Evolutionary conservation across 2,329 filamentous ascomycete species (phyloP), one percentile per base, ranked within the genome.

Genomic region (Pestalotiopsis sp.): DNA sequence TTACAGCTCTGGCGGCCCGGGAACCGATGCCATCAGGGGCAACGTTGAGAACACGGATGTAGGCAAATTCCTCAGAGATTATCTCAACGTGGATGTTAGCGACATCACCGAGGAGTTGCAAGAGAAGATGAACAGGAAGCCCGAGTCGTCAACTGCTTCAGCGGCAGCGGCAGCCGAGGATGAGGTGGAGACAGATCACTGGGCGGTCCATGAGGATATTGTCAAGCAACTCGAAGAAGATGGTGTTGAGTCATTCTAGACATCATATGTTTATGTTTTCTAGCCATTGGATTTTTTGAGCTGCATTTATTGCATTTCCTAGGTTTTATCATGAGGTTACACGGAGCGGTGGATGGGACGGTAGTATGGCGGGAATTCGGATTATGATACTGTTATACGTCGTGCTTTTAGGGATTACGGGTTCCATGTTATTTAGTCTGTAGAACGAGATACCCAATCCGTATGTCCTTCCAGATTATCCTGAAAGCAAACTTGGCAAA

Each of bases 21-120:
- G 88, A 49, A 88, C 91, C 0, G 86, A 88, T 58, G 84, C 86
- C 14, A 85, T 97, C 6, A 83, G 89, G 3, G 95, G 95, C 7
- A 98, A 98, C 79, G 91, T 97, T 67, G 96, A 99, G 84, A 99
- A 99, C 78, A 98, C 91, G 0, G 94, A 98, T 31, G 87, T 99
- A 1, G 96, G 96, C 41, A 84, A 87, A 59, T 99, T 98, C 79
- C 81, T 99, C 69, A 84, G 89, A 7, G 83, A 90, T 9, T 99
- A 96, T 76, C 87, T 99, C 0, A 88, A 88, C 63, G 89, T 98
- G 1, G 91, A 98, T 77, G 89, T 97, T 1, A 88, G 93, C 1
- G 84, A 85, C 39, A 89, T 98, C 67, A 98, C 95, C 0, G 83
- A 89, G 75, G 91, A 96, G 79, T 82, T 99, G 59, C 87, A 85